These are phyloP conservation scores for Hericium erinaceus DNA, from an alignment of 768 basidiomycete genomes.

Conservation along the genomic window DNA sequence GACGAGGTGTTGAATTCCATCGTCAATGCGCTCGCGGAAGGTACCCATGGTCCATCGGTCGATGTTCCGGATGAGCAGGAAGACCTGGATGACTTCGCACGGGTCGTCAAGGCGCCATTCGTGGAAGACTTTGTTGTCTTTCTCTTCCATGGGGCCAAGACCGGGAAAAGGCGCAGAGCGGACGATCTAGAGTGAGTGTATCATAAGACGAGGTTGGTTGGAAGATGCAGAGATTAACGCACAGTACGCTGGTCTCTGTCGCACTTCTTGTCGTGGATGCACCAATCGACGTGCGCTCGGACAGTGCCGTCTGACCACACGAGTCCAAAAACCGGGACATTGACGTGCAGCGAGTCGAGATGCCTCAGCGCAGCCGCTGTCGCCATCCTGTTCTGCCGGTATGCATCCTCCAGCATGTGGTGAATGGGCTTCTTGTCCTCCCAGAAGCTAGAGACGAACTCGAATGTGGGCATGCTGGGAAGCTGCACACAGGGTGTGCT, in stretches of 20 bases:
- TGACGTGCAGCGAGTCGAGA: constrained; percentile 35
- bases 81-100: constrained; percentile 37
- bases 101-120: constrained; percentile 41
- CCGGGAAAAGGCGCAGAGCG: constrained; percentile 40
- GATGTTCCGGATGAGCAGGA: constrained; percentile 43
- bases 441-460: constrained; percentile 46
- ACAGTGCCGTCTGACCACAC: constrained; percentile 45
- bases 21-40: constrained; percentile 31
- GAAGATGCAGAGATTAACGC: neutral
- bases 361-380: constrained; percentile 42
- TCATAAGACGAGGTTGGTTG: neutral
- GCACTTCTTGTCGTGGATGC: constrained; percentile 10
- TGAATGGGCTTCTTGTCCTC: constrained; percentile 53
- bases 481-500: constrained; percentile 39
- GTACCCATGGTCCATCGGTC: constrained; percentile 39
- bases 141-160: constrained; percentile 9
- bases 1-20: constrained; percentile 30
- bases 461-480: constrained; percentile 38
- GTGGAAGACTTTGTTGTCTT: constrained; percentile 26
- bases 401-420: constrained; percentile 39
- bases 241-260: constrained; percentile 1
- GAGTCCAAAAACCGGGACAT: constrained; percentile 41
- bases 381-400: constrained; percentile 49
- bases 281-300: constrained; percentile 50
- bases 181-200: constrained; percentile 27